Conservation (phyloP, 1,139 yeast species). For the Geotrichum bryndzae region DNA sequence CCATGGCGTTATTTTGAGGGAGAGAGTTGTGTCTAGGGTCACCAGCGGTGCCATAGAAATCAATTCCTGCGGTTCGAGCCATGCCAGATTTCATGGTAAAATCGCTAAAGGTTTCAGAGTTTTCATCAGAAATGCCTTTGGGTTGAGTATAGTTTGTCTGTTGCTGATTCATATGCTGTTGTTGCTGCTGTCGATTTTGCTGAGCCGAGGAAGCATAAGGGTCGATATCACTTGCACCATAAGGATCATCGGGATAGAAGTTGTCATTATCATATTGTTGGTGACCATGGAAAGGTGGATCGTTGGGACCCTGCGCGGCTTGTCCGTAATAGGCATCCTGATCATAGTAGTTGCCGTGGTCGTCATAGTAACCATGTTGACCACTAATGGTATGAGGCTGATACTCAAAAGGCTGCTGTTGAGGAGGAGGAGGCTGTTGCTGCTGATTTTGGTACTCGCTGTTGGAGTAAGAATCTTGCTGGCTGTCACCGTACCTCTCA, state of each 20-base stretch:
- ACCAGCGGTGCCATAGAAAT: slow-evolving; percentile 28
- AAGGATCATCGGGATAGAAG: slow-evolving; percentile 35
- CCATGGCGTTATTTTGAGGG: slow-evolving; percentile 26
- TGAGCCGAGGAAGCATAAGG: slow-evolving; percentile 27
- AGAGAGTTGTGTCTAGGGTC: slow-evolving; percentile 28
- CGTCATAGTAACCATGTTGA: slow-evolving; percentile 30
- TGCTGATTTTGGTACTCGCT: slow-evolving; percentile 18
- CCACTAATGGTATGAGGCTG: slow-evolving; percentile 12
- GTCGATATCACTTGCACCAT: slow-evolving; percentile 28
- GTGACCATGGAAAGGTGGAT: slow-evolving; percentile 21
- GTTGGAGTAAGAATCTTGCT: slow-evolving; percentile 5
- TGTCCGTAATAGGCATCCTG: slow-evolving; percentile 29
- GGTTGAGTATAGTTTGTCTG: slow-evolving; percentile 14
- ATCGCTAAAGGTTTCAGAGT: slow-evolving; percentile 40
- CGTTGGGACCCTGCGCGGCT: slow-evolving; percentile 22
- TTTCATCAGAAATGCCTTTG: slow-evolving; percentile 36
- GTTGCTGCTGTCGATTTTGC: slow-evolving; percentile 17
- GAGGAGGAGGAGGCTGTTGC: slow-evolving; percentile 35
- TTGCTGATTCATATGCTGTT: not conserved
- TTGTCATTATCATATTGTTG: slow-evolving; percentile 32
- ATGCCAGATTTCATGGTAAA: slow-evolving; percentile 40
- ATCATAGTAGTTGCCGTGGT: slow-evolving; percentile 20
- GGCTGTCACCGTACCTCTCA: slow-evolving; percentile 4
- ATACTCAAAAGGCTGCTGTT: slow-evolving; percentile 26
- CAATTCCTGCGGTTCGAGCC: slow-evolving; percentile 35